These are phyloP conservation scores for Dothidotthia symphoricarpi DNA, from an alignment of 2,329 filamentous ascomycete species.

Conservation along the genomic window DNA sequence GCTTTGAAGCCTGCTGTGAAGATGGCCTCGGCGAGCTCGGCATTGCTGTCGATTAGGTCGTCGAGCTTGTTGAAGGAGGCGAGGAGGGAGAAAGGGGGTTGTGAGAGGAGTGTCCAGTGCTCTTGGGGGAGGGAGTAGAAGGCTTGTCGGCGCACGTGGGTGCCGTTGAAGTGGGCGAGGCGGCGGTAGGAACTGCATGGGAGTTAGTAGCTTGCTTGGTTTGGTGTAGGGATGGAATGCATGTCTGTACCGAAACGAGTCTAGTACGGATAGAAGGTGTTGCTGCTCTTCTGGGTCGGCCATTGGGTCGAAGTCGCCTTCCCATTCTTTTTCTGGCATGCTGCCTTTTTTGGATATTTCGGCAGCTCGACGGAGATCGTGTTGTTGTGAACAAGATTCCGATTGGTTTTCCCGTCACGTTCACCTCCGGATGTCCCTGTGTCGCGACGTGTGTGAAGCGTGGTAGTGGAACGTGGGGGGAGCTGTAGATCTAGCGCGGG, in stretches of 20 bases:
- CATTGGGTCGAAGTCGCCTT: slow-evolving; percentile 62
- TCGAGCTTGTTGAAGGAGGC: slow-evolving; percentile 77
- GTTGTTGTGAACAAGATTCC: too few relatives aligned
- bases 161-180: slow-evolving; percentile 83
- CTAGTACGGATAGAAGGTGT: slow-evolving; percentile 77
- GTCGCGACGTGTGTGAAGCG: too few relatives aligned
- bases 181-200: slow-evolving; percentile 72
- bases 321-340: slow-evolving; percentile 50
- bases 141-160: slow-evolving; percentile 82
- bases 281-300: slow-evolving; percentile 76
- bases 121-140: slow-evolving; percentile 86
- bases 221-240: neutral
- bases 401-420: too few relatives aligned
- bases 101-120: slow-evolving; percentile 80
- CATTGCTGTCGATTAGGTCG: slow-evolving; percentile 84
- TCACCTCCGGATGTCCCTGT: too few relatives aligned
- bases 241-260: slow-evolving; percentile 77
- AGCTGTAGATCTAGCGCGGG: too few relatives aligned
- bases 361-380: too few relatives aligned
- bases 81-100: slow-evolving; percentile 78
- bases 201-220: neutral
- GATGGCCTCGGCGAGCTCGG: slow-evolving; percentile 76
- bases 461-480: too few relatives aligned
- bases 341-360: neutral
- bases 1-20: slow-evolving; percentile 50